phyloP scores from a whole-genome alignment of 2,329 filamentous ascomycete species.

The Clarireedia homoeocarpa region DNA sequence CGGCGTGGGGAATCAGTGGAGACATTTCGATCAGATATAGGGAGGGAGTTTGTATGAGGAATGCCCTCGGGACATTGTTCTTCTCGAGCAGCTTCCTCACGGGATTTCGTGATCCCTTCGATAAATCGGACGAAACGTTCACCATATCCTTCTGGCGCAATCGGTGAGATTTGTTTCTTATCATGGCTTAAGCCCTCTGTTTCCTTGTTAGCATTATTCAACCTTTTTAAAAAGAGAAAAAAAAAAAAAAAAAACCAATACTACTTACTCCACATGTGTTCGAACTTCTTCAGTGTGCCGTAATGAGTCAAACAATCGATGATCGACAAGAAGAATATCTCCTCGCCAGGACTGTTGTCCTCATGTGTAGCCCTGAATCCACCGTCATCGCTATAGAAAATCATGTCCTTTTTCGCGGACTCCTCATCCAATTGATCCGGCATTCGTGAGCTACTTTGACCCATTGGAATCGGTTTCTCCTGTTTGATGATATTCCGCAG shows the following conservation, averaged over 20 bases:
- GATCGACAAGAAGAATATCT: constrained; percentile 96
- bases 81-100: constrained; percentile 74
- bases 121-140: constrained; percentile 94
- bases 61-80: constrained; percentile 12
- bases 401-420: constrained; percentile 59
- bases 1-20: constrained; percentile 18
- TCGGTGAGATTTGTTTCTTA: constrained; percentile 81
- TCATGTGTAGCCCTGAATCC: constrained; percentile 91
- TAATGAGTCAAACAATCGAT: constrained; percentile 98
- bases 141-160: constrained; percentile 84
- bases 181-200: constrained; percentile 71
- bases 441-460: constrained; percentile 75
- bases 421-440: constrained; percentile 78
- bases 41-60: constrained; percentile 22
- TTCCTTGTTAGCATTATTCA: constrained; percentile 14
- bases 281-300: constrained; percentile 85
- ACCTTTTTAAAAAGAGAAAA: not conserved
- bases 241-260: not conserved
- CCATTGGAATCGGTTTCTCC: constrained; percentile 90
- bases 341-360: constrained; percentile 73
- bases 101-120: constrained; percentile 79
- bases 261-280: constrained; percentile 74
- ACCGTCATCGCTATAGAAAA: constrained; percentile 91
- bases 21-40: constrained; percentile 18
- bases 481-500: constrained; percentile 86